phyloP scores from a whole-genome alignment of 495 filamentous ascomycete species.

The Neohortaea acidophila region DNA sequence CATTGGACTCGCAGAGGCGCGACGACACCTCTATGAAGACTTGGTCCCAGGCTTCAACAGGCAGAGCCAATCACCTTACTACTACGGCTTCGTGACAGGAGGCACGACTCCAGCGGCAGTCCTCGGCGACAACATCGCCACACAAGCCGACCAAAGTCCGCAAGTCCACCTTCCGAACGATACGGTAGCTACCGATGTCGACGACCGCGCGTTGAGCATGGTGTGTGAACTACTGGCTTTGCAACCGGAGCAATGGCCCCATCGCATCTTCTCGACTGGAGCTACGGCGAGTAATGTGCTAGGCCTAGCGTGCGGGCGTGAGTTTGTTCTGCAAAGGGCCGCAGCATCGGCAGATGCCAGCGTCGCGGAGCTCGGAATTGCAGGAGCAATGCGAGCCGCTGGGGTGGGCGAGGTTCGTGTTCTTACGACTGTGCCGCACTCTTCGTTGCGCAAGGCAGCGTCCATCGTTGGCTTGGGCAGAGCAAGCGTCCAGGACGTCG shows the following conservation, averaged over 20 bases:
- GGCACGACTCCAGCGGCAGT: constrained; percentile 65
- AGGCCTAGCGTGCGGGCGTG: constrained; percentile 62
- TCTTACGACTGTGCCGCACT: constrained; percentile 68
- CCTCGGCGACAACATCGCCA: constrained; percentile 71
- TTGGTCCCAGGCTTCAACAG: constrained; percentile 53
- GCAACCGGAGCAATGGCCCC: constrained; percentile 34
- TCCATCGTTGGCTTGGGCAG: constrained; percentile 66
- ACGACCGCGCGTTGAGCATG: constrained; percentile 53
- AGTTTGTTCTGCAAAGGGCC: constrained; percentile 41
- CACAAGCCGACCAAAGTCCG: constrained; percentile 68
- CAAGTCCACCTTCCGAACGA: constrained; percentile 67
- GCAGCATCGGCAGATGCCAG: constrained; percentile 28
- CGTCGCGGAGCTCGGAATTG: constrained; percentile 54
- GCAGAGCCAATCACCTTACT: constrained; percentile 46
- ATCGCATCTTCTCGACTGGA: constrained; percentile 73
- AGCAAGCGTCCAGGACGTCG: constrained; percentile 46
- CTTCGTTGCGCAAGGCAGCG: constrained; percentile 68
- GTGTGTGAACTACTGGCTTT: constrained; percentile 52
- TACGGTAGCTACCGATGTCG: constrained; percentile 57
- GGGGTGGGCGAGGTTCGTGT: constrained; percentile 55
- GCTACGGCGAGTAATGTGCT: constrained; percentile 77
- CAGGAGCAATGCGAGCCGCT: constrained; percentile 46
- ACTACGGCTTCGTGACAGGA: constrained; percentile 84
- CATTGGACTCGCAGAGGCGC: constrained; percentile 31
- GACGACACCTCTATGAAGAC: constrained; percentile 39